Evolutionary conservation across 2,329 filamentous ascomycete genomes (phyloP).

Genomic region (Penicillium sp.): DNA sequence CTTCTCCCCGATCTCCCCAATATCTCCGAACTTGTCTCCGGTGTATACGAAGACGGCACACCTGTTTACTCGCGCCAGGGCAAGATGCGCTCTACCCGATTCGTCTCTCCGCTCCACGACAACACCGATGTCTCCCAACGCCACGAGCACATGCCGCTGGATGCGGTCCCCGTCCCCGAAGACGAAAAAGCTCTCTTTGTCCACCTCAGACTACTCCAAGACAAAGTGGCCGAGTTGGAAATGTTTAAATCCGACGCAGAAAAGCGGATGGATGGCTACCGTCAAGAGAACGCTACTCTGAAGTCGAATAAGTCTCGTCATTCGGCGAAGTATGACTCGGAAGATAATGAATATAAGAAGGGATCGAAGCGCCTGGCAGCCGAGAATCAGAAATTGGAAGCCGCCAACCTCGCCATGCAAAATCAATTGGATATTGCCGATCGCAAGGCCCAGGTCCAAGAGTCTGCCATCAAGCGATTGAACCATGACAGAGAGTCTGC

Average conservation of each 20-base stretch:
- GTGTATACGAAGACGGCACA: conserved; percentile 59
- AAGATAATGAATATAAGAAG: conserved; percentile 48
- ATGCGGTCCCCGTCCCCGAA: conserved; percentile 58
- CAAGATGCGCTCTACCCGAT: conserved; percentile 55
- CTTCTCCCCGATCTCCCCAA: conserved; percentile 63
- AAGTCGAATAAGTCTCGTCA: conserved; percentile 44
- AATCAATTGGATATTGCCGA: conserved; percentile 58
- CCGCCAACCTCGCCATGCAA: conserved; percentile 56
- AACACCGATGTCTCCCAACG: conserved; percentile 33
- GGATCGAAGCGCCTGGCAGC: conserved; percentile 30
- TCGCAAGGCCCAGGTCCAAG: conserved; percentile 56
- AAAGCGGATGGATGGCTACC: conserved; percentile 52
- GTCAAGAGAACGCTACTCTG: conserved; percentile 55
- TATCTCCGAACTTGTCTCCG: conserved; percentile 63
- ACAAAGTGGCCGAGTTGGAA: conserved; percentile 60
- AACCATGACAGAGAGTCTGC: conserved; percentile 60
- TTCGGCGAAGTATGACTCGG: conserved; percentile 43
- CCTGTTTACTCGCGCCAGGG: conserved; percentile 56
- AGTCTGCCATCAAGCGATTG: conserved; percentile 57
- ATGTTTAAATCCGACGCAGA: conserved; percentile 55
- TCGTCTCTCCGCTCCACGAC: conserved; percentile 51
- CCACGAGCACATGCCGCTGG: conserved; percentile 50
- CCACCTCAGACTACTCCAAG: conserved; percentile 60
- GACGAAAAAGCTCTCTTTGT: conserved; percentile 66
- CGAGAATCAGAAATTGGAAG: conserved; percentile 52